phyloP scores from a whole-genome alignment of 768 basidiomycete genomes.

The Paxillus ammoniavirescens region DNA sequence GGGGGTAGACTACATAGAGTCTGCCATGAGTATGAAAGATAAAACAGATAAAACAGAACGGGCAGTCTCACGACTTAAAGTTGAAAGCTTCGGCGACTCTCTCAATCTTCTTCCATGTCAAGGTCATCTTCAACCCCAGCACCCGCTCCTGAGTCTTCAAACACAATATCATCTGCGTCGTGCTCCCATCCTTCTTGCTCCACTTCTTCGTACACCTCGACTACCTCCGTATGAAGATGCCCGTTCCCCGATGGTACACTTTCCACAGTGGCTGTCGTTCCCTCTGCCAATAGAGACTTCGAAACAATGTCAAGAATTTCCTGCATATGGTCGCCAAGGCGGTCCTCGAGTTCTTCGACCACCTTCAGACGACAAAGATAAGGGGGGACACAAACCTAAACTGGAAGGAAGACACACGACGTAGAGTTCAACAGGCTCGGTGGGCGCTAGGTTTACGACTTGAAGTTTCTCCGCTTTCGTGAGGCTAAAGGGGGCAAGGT shows the following conservation, averaged over 20 bases:
- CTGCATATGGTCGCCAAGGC: constrained; percentile 68
- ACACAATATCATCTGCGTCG: constrained; percentile 50
- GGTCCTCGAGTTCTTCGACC: constrained; percentile 87
- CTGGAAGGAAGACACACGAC: constrained; percentile 55
- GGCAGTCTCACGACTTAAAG: background rate
- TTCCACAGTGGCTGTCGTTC: background rate
- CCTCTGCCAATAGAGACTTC: constrained; percentile 31
- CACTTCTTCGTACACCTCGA: constrained; percentile 18
- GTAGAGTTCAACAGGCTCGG: constrained; percentile 81
- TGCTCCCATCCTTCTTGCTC: constrained; percentile 30
- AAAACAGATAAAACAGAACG: background rate
- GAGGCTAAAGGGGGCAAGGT: constrained; percentile 64
- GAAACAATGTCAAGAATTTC: constrained; percentile 63
- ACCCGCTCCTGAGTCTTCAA: constrained; percentile 67
- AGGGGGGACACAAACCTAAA: background rate
- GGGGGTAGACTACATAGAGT: no score
- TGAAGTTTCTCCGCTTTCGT: constrained; percentile 94
- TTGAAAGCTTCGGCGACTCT: background rate
- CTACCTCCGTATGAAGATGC: background rate
- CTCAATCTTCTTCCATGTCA: constrained; percentile 60
- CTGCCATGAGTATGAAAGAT: background rate
- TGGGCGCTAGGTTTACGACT: constrained; percentile 87
- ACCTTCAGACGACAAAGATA: constrained; percentile 50
- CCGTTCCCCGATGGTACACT: background rate
- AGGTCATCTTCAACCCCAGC: constrained; percentile 68